Conservation (phyloP, 2,329 filamentous ascomycete species). For the Apiospora saccharicola region DNA sequence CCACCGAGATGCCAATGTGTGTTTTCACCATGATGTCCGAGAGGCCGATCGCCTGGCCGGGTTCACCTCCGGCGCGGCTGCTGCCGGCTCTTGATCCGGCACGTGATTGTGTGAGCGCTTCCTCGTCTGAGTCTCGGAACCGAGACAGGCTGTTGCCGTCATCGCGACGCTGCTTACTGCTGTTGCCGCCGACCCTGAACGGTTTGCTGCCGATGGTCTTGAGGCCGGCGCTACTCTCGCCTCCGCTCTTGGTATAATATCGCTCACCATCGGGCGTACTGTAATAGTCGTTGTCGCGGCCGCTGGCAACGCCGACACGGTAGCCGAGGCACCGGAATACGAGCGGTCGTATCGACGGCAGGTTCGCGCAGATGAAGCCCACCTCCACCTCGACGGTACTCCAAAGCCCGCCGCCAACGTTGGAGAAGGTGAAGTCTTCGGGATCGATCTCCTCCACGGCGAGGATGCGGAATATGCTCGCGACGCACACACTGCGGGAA, state of each 20-base stretch:
- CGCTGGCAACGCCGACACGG: slow-evolving; percentile 28
- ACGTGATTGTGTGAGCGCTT: slow-evolving; percentile 34
- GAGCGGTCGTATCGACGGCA: slow-evolving; percentile 38
- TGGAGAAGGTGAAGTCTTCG: slow-evolving; percentile 37
- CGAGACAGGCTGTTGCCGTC: slow-evolving; percentile 35
- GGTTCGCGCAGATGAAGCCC: slow-evolving; percentile 41
- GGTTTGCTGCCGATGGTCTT: background rate
- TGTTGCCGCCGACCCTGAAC: slow-evolving; percentile 28
- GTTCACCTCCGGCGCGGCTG: slow-evolving; percentile 23
- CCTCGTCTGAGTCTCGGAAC: slow-evolving; percentile 35
- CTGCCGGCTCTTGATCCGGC: slow-evolving; percentile 9
- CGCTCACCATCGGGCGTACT: background rate
- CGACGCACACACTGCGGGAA: slow-evolving; percentile 36
- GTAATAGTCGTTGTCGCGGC: background rate
- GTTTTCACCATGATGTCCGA: slow-evolving; percentile 39
- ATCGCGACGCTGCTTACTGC: slow-evolving; percentile 33
- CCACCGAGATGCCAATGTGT: slow-evolving; percentile 38
- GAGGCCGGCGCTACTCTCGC: background rate
- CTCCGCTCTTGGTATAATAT: background rate
- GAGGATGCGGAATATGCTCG: slow-evolving; percentile 40
- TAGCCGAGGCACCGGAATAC: slow-evolving; percentile 10
- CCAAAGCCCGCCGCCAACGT: slow-evolving; percentile 40
- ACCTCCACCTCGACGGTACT: slow-evolving; percentile 40
- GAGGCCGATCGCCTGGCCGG: slow-evolving; percentile 28
- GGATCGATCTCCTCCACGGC: slow-evolving; percentile 38